Percentiles rank a stretch among this genome's conserved stretches.
These are phyloP conservation scores for Inonotus hispidus DNA, from an alignment of 1,284 basidiomycete genomes.

Conservation along the genomic window DNA sequence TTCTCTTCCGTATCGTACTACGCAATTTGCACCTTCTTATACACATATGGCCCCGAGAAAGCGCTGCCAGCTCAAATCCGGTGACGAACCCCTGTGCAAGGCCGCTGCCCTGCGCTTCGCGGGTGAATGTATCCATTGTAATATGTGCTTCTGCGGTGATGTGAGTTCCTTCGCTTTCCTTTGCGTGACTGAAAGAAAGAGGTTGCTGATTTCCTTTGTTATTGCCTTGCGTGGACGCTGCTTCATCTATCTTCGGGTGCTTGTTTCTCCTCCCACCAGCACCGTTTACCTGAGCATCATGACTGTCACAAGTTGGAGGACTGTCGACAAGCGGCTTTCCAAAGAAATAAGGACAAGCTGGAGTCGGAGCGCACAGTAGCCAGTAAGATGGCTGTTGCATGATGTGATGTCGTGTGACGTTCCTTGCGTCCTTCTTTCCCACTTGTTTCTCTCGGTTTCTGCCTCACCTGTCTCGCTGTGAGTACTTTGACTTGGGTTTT, in stretches of 20 bases:
- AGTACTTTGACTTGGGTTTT: neutral
- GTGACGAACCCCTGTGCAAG: conserved; percentile 56
- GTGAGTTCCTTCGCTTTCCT: conserved; percentile 42
- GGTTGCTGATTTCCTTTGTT: too few species aligned
- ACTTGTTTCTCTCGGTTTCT: conserved; percentile 17
- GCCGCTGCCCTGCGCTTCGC: conserved; percentile 75
- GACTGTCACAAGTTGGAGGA: conserved; percentile 72
- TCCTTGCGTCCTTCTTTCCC: conserved; percentile 7
- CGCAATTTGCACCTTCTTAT: neutral
- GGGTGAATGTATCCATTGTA: conserved; percentile 77
- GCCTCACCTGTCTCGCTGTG: conserved; percentile 3
- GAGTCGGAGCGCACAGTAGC: conserved; percentile 83
- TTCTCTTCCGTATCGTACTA: neutral
- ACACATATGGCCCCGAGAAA: conserved; percentile 71
- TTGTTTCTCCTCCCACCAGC: conserved; percentile 39
- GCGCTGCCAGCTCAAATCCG: conserved; percentile 68
- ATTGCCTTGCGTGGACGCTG: too few species aligned
- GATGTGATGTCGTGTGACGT: conserved; percentile 34
- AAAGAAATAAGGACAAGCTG: conserved; percentile 79
- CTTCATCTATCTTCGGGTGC: conserved; percentile 17
- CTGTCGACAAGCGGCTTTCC: conserved; percentile 79
- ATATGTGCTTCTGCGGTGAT: conserved; percentile 65
- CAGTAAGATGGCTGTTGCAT: conserved; percentile 77
- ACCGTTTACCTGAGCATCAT: conserved; percentile 80
- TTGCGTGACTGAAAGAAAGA: too few species aligned